phyloP scores from a whole-genome alignment of 176 grass and related monocot genomes.

The Eragrostis curvula region DNA sequence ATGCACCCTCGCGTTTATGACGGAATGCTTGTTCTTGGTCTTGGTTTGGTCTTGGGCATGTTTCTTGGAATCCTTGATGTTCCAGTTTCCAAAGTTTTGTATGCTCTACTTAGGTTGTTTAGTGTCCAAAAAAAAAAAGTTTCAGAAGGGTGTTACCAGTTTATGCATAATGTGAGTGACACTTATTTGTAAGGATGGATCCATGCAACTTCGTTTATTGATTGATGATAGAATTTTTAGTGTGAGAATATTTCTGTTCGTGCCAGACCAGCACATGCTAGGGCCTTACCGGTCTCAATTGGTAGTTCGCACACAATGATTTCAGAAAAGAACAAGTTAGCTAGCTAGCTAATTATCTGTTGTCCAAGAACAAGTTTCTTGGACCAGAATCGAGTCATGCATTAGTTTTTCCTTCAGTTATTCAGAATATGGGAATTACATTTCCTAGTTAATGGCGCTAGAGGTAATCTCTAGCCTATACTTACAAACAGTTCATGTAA shows the following conservation, averaged over 20 bases:
- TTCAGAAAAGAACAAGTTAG: not conserved
- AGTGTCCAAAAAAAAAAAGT: not conserved
- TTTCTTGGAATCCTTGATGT: not conserved
- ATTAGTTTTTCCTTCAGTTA: too few relatives aligned
- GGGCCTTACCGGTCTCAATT: not conserved
- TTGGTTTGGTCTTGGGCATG: not conserved
- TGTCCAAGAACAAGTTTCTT: too few relatives aligned
- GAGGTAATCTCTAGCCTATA: too few relatives aligned
- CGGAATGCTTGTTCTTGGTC: not conserved
- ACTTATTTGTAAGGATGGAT: not conserved
- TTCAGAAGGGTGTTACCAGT: not conserved
- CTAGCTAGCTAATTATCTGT: not conserved
- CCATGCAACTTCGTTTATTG: not conserved
- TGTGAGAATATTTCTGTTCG: conserved; percentile 8
- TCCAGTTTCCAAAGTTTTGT: not conserved
- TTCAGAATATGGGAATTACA: too few relatives aligned
- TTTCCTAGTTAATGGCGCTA: too few relatives aligned
- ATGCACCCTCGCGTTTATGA: not conserved
- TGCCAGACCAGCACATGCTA: not conserved
- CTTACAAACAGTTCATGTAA: too few relatives aligned
- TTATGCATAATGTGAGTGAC: not conserved
- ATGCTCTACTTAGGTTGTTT: conserved; percentile 25
- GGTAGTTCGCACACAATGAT: not conserved
- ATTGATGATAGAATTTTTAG: not conserved
- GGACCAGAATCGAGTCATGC: too few relatives aligned